These are phyloP conservation scores for Plasmopara halstedii DNA, from an alignment of 352 stramenopile genomes.

Conservation along the genomic window DNA sequence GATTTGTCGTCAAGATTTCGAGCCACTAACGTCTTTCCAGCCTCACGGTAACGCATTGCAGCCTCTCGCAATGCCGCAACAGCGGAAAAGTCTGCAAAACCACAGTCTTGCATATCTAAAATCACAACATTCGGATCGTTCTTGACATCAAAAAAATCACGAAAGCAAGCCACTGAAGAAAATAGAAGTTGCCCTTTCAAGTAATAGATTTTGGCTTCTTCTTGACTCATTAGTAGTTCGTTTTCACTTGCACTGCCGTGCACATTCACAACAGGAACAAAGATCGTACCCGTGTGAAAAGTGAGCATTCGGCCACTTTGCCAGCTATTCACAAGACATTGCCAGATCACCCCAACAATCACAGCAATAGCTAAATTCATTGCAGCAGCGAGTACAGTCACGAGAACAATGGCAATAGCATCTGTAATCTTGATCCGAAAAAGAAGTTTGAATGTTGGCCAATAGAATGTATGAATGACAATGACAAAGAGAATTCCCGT, in stretches of 20 bases:
- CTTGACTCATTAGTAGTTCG: constrained; percentile 26
- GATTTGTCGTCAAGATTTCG: constrained; percentile 54
- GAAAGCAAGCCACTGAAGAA: constrained; percentile 68
- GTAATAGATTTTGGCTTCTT: constrained; percentile 64
- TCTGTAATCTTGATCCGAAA: constrained; percentile 66
- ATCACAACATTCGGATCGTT: constrained; percentile 61
- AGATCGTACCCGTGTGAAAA: constrained; percentile 25
- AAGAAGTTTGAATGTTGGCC: constrained; percentile 77
- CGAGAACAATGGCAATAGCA: constrained; percentile 69
- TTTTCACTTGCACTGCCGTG: constrained; percentile 18
- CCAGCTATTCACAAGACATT: constrained; percentile 79
- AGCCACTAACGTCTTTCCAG: constrained; percentile 65
- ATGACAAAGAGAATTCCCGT: constrained; percentile 87
- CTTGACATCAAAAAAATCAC: constrained; percentile 63
- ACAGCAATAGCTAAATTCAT: constrained; percentile 86
- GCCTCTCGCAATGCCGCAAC: constrained; percentile 72
- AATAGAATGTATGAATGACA: constrained; percentile 87
- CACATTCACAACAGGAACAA: constrained; percentile 23
- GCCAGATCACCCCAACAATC: constrained; percentile 76
- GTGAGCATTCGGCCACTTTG: constrained; percentile 47
- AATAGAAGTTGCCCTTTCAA: constrained; percentile 73
- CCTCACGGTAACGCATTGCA: constrained; percentile 58
- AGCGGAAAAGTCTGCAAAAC: constrained; percentile 81
- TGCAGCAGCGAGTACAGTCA: constrained; percentile 77
- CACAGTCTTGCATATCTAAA: constrained; percentile 63